A percentile compares a stretch with the other conserved stretches of the same genome.
Conservation (phyloP, 176 grass and related monocot species). For the Cenchrus americanus region DNA sequence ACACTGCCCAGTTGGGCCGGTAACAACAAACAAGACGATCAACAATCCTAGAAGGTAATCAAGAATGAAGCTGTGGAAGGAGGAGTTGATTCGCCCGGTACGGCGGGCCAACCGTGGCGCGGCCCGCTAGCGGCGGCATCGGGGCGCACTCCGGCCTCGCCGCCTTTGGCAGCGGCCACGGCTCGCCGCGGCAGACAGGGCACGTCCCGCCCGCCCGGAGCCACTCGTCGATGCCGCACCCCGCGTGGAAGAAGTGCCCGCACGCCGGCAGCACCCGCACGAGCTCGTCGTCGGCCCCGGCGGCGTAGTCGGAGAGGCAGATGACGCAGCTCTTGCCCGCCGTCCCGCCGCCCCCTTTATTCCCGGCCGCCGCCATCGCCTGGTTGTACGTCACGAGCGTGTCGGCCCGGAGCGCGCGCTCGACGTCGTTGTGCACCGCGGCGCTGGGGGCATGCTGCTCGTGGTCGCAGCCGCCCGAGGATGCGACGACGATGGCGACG, state of each 20-base stretch:
- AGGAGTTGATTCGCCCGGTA: background rate
- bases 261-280: conserved; percentile 54
- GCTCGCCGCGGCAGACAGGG: conserved; percentile 31
- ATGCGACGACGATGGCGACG: conserved; percentile 1
- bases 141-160: conserved; percentile 40
- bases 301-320: conserved; percentile 27
- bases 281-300: conserved; percentile 13
- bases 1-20: background rate
- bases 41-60: background rate
- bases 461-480: background rate
- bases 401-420: conserved; percentile 12
- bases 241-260: conserved; percentile 61
- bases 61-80: background rate
- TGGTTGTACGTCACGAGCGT: conserved; percentile 42
- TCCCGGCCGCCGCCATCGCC: background rate
- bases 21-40: no score
- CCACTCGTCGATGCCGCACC: conserved; percentile 47
- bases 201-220: conserved; percentile 27
- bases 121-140: conserved; percentile 8
- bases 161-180: conserved; percentile 11
- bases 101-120: background rate
- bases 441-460: background rate
- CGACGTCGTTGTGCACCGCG: conserved; percentile 47
- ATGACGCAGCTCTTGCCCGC: background rate
- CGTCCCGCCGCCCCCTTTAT: background rate